Evolutionary conservation across 2,329 filamentous ascomycete species (phyloP).

Genomic region (Botryotinia narcissicola): DNA sequence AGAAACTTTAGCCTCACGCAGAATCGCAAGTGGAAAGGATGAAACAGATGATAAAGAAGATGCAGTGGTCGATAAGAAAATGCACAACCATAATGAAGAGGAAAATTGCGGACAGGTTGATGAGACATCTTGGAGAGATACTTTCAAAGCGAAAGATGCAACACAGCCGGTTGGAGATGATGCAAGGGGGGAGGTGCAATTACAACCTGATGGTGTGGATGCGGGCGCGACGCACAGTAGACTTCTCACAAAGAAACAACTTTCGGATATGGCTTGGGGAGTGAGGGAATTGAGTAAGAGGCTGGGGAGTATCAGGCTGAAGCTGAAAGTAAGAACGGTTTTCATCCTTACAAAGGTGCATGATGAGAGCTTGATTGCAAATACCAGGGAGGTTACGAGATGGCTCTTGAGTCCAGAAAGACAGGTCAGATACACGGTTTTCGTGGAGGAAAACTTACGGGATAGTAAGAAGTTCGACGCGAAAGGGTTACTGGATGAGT

Average conservation of each 20-base stretch:
- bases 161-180: constrained; percentile 14
- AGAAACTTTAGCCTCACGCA: constrained; percentile 29
- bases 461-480: constrained; percentile 72
- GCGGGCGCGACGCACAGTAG: constrained; percentile 51
- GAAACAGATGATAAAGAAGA: constrained; percentile 8
- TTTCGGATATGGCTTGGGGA: constrained; percentile 96
- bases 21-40: constrained; percentile 20
- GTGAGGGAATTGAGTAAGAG: constrained; percentile 87
- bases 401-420: constrained; percentile 78
- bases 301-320: constrained; percentile 77
- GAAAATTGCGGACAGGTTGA: constrained; percentile 50
- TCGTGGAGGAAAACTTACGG: constrained; percentile 74
- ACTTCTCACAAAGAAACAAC: constrained; percentile 90
- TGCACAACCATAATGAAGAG: constrained; percentile 3
- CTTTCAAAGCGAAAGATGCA: constrained; percentile 21
- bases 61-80: constrained; percentile 24
- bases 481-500: constrained; percentile 62
- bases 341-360: constrained; percentile 92
- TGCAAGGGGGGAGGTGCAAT: constrained; percentile 24
- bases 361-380: constrained; percentile 73
- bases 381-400: constrained; percentile 71
- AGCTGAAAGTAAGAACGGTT: constrained; percentile 76
- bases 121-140: constrained; percentile 54
- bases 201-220: constrained; percentile 22
- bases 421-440: constrained; percentile 70